A percentile compares a stretch with the other conserved stretches of the same genome.
These are phyloP conservation scores for Gremmenia infestans DNA, from an alignment of 2,329 filamentous ascomycete genomes.

Conservation along the genomic window DNA sequence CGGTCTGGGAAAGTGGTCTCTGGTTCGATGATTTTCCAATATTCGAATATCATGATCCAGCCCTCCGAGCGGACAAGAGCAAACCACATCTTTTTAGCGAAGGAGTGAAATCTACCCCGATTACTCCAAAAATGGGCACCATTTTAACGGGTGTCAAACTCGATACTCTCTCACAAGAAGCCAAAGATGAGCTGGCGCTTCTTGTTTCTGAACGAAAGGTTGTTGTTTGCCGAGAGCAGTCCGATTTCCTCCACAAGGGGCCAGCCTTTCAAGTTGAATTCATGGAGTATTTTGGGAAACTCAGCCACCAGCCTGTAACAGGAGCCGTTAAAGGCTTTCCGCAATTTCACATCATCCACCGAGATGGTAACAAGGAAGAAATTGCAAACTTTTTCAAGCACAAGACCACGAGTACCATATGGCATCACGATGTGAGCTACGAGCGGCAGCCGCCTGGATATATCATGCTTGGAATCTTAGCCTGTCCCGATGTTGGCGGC, in stretches of 20 bases:
- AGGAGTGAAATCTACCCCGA: constrained; percentile 55
- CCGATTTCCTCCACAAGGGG: constrained; percentile 47
- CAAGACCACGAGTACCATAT: constrained; percentile 58
- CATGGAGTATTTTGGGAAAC: constrained; percentile 57
- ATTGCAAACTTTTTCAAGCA: constrained; percentile 58
- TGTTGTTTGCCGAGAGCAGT: constrained; percentile 45
- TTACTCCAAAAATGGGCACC: constrained; percentile 42
- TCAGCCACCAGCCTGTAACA: constrained; percentile 66
- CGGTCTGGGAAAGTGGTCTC: constrained; percentile 39
- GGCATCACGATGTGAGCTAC: constrained; percentile 68
- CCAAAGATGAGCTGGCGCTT: constrained; percentile 40
- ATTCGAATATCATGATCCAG: constrained; percentile 42
- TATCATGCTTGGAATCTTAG: constrained; percentile 51
- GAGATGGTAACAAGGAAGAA: constrained; percentile 54
- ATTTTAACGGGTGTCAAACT: constrained; percentile 38
- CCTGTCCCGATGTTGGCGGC: constrained; percentile 53
- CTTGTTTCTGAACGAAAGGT: constrained; percentile 38
- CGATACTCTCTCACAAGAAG: constrained; percentile 32
- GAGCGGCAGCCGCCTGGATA: constrained; percentile 66
- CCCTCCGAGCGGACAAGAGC: constrained; percentile 53
- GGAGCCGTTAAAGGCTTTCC: constrained; percentile 56
- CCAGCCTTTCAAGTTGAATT: constrained; percentile 58
- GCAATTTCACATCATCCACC: constrained; percentile 62
- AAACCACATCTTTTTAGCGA: constrained; percentile 57
- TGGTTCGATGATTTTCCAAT: constrained; percentile 41